These are phyloP conservation scores for Avena sativa DNA, from an alignment of 176 grass and related monocot genomes.

Conservation along the genomic window DNA sequence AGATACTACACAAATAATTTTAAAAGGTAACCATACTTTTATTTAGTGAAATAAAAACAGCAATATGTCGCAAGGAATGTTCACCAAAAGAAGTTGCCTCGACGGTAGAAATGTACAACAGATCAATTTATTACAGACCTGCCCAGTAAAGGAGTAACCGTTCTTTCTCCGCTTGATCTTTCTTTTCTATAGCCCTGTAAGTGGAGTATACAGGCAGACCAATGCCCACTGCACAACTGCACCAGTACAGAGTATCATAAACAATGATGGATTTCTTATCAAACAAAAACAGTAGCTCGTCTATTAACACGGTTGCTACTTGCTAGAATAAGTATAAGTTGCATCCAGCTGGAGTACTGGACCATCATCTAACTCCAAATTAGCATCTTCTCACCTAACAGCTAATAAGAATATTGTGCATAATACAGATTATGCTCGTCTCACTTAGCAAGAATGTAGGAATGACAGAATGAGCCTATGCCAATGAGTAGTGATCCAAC, in stretches of 20 bases:
- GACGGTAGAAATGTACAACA: neutral
- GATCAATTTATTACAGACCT: slow-evolving; percentile 55
- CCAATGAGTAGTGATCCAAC: too few species aligned
- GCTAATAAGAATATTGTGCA: neutral
- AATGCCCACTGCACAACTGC: slow-evolving; percentile 87
- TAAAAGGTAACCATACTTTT: neutral
- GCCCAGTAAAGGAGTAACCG: slow-evolving; percentile 93
- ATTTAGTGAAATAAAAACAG: slow-evolving; percentile 7
- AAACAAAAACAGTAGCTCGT: neutral
- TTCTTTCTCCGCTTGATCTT: slow-evolving; percentile 82
- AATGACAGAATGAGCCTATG: slow-evolving; percentile 11
- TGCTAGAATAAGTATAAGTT: slow-evolving; percentile 4
- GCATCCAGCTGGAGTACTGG: neutral
- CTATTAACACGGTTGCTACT: slow-evolving; percentile 12
- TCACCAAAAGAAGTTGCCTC: slow-evolving; percentile 9
- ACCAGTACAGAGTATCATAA: slow-evolving; percentile 43
- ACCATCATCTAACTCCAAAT: slow-evolving; percentile 15
- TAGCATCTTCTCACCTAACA: slow-evolving; percentile 22
- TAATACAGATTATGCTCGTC: slow-evolving; percentile 26
- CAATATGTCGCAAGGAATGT: neutral
- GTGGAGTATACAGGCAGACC: slow-evolving; percentile 90
- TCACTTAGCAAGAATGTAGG: neutral
- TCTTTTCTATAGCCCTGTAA: slow-evolving; percentile 96
- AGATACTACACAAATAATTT: neutral
- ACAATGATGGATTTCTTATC: neutral